Base-by-base conservation (phyloP, 345 rosid genomes). In the Rubroshorea leprosula region DNA sequence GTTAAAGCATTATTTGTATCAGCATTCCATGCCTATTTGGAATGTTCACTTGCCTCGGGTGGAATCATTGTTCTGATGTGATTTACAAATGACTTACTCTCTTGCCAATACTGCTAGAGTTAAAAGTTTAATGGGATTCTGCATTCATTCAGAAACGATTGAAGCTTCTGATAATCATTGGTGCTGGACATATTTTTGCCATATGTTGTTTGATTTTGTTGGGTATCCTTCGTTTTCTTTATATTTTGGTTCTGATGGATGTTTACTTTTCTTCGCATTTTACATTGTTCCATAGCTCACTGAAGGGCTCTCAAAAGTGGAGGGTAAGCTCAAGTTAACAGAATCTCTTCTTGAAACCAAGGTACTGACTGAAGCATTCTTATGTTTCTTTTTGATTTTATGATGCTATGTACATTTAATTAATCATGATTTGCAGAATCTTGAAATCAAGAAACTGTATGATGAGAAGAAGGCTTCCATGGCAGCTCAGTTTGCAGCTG, bases 401-500 rank as follows among this genome's bases (percentile, higher is more conserved):
- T 64, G 29, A 45, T 58, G 12, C 1, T 35, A 5, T 55, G 51
- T 29, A 57, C 44, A 58, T 55, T 64, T 41, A 54, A 27, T 24
- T 23, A 7, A 48, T 45, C 20, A 17, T 69, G 58, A 24, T 54
- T 54, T 56, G 62, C 84, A 93, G 99, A 89, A 89, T 76, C 89
- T 93, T 70, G 98, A 92, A 69, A 86, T 92, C 55, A 92, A 86
- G 84, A 92, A 86, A 75, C 81, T 89, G 52, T 86, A 89, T 55
- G 99, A 93, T 78, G 99, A 93, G 70, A 89, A 89, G 86, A 93
- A 78, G 76, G 94, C 97, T 51, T 89, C 95, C 59, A 83, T 89
- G 98, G 96, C 98, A 65, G 98, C 98, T 71, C 98, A 92, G 77
- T 92, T 92, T 86, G 98, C 95, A 14, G 98, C 97, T 55, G 98